Evolutionary conservation across 129 eudicot species (phyloP), one percentile per base, ranked within the genome.

Genomic region (Deinandra increscens): DNA sequence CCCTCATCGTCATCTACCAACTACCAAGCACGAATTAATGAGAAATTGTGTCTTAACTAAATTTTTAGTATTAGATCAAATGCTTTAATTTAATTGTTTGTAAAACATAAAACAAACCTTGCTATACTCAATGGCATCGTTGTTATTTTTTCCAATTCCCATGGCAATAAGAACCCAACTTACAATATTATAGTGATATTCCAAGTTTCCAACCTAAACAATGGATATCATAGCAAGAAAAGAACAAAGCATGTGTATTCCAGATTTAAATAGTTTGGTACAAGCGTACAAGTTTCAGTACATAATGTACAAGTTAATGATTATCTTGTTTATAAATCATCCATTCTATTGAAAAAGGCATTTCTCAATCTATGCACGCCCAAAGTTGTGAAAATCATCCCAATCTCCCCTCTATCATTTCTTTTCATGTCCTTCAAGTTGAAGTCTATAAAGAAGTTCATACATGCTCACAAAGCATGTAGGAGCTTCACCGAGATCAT

Each of bases 391-490:
- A 26, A 68, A 68, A 60, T 37, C 65, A 44, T 1, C 48, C 12
- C 69, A 51, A 45, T 49, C 51, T 63, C 74, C 0, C 33, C 46
- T 44, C 41, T 22, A 15, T 34, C 61, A 4, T 55, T 64, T 34
- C 61, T 2, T 55, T 64, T 46, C 64, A 72, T 64, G 83, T 80
- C 75, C 37, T 83, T 76, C 81, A 76, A 75, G 31, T 75, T 72
- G 73, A 75, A 73, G 26, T 72, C 70, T 0, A 15, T 65, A 23
- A 84, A 78, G 65, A 84, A 81, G 93, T 83, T 87, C 79, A 36
- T 58, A 51, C 82, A 81, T 54, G 84, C 81, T 61, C 73, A 44
- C 9, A 81, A 70, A 20, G 70, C 83, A 64, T 87, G 93, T 84
- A 81, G 71, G 51, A 87, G 81, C 86, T 76, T 87, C 71, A 73